Evolutionary conservation across 148 eudicot genomes (phyloP).

Genomic region (Amaranthus palmeri): DNA sequence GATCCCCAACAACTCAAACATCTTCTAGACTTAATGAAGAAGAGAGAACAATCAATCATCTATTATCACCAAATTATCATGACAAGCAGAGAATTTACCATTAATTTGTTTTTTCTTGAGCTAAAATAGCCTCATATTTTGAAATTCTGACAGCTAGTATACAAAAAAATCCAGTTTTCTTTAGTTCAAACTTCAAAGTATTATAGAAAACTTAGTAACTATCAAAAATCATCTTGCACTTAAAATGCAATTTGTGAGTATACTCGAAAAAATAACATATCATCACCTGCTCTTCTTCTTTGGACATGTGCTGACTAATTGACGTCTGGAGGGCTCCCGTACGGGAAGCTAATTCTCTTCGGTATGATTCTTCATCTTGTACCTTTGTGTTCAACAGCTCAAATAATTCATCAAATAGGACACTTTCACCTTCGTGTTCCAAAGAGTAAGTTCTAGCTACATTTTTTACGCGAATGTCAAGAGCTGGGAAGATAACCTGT

Average conservation of each 20-base stretch:
- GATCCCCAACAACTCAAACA: background rate
- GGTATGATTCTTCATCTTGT: slow-evolving; percentile 65
- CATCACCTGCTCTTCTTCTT: slow-evolving; percentile 93
- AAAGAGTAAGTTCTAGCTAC: slow-evolving; percentile 93
- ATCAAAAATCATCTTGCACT: background rate
- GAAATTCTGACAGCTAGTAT: background rate
- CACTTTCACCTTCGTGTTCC: slow-evolving; percentile 96
- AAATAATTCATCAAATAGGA: slow-evolving; percentile 86
- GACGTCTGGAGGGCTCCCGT: slow-evolving; percentile 93
- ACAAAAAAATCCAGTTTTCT: background rate
- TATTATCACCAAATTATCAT: background rate
- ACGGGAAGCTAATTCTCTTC: slow-evolving; percentile 89
- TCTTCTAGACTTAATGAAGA: background rate
- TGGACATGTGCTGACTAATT: slow-evolving; percentile 95
- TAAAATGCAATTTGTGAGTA: background rate
- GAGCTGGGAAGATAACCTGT: slow-evolving; percentile 97
- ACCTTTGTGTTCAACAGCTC: slow-evolving; percentile 50
- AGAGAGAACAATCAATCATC: background rate
- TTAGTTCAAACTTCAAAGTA: background rate
- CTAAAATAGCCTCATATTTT: background rate
- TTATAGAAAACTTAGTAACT: background rate
- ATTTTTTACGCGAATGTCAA: slow-evolving; percentile 96
- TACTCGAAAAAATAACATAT: background rate
- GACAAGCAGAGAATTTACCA: background rate
- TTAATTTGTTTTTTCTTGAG: background rate